These are phyloP conservation scores for Coniochaeta sp. DNA, from an alignment of 2,329 filamentous ascomycete species.

Conservation along the genomic window DNA sequence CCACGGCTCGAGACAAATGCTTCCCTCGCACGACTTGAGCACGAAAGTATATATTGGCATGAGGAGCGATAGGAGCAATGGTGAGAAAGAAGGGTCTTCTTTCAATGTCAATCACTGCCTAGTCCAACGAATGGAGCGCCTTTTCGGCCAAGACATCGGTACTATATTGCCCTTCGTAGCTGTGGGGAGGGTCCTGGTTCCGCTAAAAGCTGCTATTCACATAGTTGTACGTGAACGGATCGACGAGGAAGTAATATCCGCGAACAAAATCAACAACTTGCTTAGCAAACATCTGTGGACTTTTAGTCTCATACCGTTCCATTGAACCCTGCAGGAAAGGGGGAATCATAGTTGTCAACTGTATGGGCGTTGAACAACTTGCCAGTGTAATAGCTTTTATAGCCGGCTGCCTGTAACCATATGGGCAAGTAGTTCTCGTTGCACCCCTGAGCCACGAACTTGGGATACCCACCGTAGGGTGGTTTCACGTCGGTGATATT, in stretches of 20 bases:
- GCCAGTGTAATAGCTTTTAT: constrained; percentile 65
- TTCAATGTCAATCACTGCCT: constrained; percentile 31
- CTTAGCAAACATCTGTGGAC: too few relatives aligned
- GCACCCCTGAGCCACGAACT: constrained; percentile 56
- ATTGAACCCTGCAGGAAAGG: too few relatives aligned
- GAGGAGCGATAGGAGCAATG: constrained; percentile 45
- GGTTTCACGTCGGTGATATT: constrained; percentile 55
- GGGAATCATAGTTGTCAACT: constrained; percentile 53
- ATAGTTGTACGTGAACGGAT: constrained; percentile 58
- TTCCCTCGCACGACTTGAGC: constrained; percentile 51
- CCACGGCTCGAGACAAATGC: constrained; percentile 50
- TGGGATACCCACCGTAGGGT: constrained; percentile 58
- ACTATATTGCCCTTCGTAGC: constrained; percentile 46
- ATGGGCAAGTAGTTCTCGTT: constrained; percentile 63
- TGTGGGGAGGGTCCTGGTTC: constrained; percentile 45
- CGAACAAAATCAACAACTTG: constrained; percentile 46
- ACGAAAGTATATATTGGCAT: constrained; percentile 39
- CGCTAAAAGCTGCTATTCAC: constrained; percentile 53
- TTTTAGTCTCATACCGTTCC: too few relatives aligned
- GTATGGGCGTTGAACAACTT: constrained; percentile 64
- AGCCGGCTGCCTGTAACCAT: constrained; percentile 63
- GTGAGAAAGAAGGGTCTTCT: not conserved
- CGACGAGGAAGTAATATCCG: constrained; percentile 42
- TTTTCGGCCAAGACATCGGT: constrained; percentile 47
- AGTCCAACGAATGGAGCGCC: constrained; percentile 44